Percentiles rank a stretch among this genome's conserved stretches.
Conservation (phyloP, 2,329 filamentous ascomycete species). For the Fusarium vanettenii region DNA sequence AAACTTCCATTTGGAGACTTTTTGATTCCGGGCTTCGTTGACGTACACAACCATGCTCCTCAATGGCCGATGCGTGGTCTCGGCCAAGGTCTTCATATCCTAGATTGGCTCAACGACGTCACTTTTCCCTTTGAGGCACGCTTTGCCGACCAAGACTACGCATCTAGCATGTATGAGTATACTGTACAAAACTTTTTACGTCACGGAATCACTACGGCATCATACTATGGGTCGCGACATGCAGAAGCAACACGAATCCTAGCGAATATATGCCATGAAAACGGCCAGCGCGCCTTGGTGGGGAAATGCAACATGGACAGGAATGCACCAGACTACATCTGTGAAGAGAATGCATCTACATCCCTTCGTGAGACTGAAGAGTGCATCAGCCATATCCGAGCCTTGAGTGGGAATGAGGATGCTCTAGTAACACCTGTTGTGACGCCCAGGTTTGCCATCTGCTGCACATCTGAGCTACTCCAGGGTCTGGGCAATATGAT, state of each 20-base stretch:
- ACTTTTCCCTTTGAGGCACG: conserved; percentile 61
- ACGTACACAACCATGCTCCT: conserved; percentile 77
- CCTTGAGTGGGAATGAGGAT: not conserved
- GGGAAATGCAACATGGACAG: not conserved
- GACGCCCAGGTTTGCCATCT: not conserved
- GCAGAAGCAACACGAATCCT: not conserved
- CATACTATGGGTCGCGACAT: no score
- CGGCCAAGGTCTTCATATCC: conserved; percentile 63
- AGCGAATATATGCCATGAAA: not conserved
- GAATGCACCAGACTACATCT: not conserved
- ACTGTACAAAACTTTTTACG: no score
- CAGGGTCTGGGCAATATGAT: not conserved
- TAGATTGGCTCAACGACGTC: conserved; percentile 73
- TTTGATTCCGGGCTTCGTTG: conserved; percentile 67
- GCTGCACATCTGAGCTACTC: not conserved
- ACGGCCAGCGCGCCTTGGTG: not conserved
- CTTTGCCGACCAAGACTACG: not conserved
- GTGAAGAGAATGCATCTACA: not conserved
- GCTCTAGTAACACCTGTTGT: not conserved
- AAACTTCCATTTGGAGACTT: not conserved
- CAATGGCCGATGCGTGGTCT: conserved; percentile 63
- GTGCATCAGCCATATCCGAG: not conserved
- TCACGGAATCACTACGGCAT: no score
- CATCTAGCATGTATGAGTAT: not conserved
- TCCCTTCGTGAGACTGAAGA: not conserved